Base-by-base conservation (phyloP, 2,329 filamentous ascomycete genomes). In the Pseudogymnoascus pannorum region DNA sequence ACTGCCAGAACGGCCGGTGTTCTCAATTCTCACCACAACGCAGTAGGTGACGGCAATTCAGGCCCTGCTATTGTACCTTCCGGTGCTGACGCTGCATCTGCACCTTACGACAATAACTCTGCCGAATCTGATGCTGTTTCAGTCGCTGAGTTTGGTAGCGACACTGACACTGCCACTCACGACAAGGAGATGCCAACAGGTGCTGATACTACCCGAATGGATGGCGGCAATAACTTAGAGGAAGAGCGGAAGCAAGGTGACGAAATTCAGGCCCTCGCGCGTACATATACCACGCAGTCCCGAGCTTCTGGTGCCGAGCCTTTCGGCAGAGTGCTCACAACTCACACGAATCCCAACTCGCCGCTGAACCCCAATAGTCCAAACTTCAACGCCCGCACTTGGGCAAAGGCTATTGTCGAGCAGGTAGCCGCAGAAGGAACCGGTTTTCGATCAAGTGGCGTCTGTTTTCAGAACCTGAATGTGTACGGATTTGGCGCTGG, bases 401-500 rank as follows among this genome's bases (percentile, higher is more conserved):
- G 85, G 84, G 81, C 84, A 63, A 85, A 81, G 73, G 75, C 82
- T 36, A 71, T 87, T 4, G 80, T 84, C 35, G 75, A 79, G 62
- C 70, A 76, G 7, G 85, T 86, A 72, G 74, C 73, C 1, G 66
- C 69, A 42, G 54, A 62, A 20, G 38, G 38, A 42, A 20, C 38
- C 38, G 38, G 38, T 5, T 42, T 42, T 20, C 81, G 86, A 67
- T 83, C 81, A 12, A 80, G 83, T 0, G 87, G 87, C 54, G 78
- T 91, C 48, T 78, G 80, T 58, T 90, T 87, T 75, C 81, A 83
- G 72, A 81, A 89, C 69, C 76, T 91, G 61, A 88, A 83, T 63
- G 85, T 89, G 4, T 84, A 85, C 69, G 87, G 87, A 40, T 89
- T 81, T 67, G 87, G 87, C 48, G 81, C 80, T 40, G 77, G 83